Evolutionary conservation across 257 asterid genomes (phyloP), one percentile per base, ranked within the genome.

Genomic region (Thymus quinquecostatus): DNA sequence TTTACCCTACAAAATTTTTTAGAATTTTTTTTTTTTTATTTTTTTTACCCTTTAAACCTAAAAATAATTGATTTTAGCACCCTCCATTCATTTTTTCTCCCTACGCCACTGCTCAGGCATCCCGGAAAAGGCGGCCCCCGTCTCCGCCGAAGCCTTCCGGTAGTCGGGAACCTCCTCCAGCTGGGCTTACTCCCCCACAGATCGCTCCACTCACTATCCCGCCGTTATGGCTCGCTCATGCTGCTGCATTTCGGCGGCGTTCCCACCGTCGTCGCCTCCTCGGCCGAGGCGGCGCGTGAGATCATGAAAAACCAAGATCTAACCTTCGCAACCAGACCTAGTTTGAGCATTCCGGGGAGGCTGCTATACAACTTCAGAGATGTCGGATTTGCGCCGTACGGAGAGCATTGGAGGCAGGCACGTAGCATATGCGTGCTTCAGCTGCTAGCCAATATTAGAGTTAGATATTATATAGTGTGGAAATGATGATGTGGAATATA

Each of bases 371-470:
- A 71, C 33, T 5, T 63, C 0, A 83, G n/a, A 49, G 93, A 85
- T 45, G 64, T 85, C 0, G 78, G 68, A 0, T 81, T 85, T 43
- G 48, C 84, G 0, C 82, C 86, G 0, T 82, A 87, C 34, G 85
- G 89, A 0, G 91, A 85, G 12, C 77, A 81, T 3, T 87, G 89
- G 94, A 71, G 86, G 71, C 74, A 82, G 41, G 27, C 75, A 8
- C 71, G 78, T 43, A 77, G 85, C 75, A 56, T 86, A 8, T 74
- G 81, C 9, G 88, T 86, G 6, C 72, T 82, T 40, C 90, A 87
- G 13, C 63, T 86, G 14, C 72, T 83, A 36, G 83, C 83, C 28
- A 79, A 68, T n/a, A n/a, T n/a, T n/a, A n/a, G n/a, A n/a, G n/a
- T n/a, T n/a, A n/a, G n/a, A n/a, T n/a, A n/a, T n/a, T n/a, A n/a